Base-by-base conservation (phyloP, 1,139 yeast genomes). In the Keqinozyma sinolaborantium region DNA sequence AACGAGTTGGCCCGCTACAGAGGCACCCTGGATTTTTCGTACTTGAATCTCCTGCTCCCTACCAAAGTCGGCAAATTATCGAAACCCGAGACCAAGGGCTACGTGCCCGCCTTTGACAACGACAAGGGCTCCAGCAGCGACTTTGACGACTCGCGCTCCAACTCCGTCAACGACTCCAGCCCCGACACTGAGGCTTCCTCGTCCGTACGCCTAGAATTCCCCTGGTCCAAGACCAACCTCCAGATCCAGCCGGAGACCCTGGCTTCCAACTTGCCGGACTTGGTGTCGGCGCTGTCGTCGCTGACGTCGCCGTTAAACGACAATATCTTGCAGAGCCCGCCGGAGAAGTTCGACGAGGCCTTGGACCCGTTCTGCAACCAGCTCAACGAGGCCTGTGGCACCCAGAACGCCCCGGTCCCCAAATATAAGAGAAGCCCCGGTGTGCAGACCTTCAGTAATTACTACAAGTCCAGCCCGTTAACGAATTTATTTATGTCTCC, bases 331-430 rank as follows among this genome's bases (percentile, higher is more conserved):
- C 41, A 41, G 16, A 53, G 49, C 14, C 40, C 52, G 25, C 40
- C 46, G 8, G 42, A 45, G 12, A 51, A 50, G 19, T 70, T 66
- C 41, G 73, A 69, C 24, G 75, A 70, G 41, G 56, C 64, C 41
- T 55, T 62, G 13, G 71, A 69, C 41, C 81, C 80, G 30, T 90
- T 90, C 50, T 90, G 97, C 51, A 74, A 73, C 16, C 76, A 79
- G 47, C 67, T 90, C 46, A 75, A 76, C 40, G 73, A 79, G 52
- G 97, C 90, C 1, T 90, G 97, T 57, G 97, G 96, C 12, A 81
- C 81, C n/a, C 79, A 69, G 50, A 67, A 67, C 18, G 61, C 73
- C 39, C 95, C 95, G 3, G 56, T 80, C 6, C 95, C 95, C 6
- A 73, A 74, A 49, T 55, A 45, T 40, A 45, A 57, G 34, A 39